These are phyloP conservation scores for Syzygium oleosum DNA, from an alignment of 345 rosid species.

Conservation along the genomic window DNA sequence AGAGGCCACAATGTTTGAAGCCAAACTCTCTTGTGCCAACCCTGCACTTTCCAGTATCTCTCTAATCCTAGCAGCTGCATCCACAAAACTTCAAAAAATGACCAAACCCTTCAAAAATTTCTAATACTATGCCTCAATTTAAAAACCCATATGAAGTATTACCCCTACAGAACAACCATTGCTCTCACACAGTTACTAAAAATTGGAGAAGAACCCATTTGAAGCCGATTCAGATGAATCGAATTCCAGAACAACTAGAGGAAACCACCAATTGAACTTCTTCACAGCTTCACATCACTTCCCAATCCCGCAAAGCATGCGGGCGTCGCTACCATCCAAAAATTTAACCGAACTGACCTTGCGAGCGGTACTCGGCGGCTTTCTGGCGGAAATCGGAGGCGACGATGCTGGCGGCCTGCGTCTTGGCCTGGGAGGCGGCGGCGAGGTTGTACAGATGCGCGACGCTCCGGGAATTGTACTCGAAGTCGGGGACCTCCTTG, in stretches of 20 bases:
- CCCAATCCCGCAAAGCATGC: neutral
- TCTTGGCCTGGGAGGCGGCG: slow-evolving; percentile 72
- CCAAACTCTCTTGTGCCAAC: slow-evolving; percentile 66
- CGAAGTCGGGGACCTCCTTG: slow-evolving; percentile 74
- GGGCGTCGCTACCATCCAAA: neutral
- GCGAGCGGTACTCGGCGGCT: slow-evolving; percentile 78
- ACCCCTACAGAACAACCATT: neutral
- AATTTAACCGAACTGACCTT: slow-evolving; percentile 32
- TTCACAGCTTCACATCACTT: neutral
- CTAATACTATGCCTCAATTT: neutral
- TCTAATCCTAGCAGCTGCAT: slow-evolving; percentile 74
- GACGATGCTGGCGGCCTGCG: slow-evolving; percentile 77
- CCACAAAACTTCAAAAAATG: slow-evolving; percentile 8
- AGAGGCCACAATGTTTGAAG: slow-evolving; percentile 71
- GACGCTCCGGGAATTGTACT: slow-evolving; percentile 78
- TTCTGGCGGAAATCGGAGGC: slow-evolving; percentile 91
- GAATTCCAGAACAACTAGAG: too few species aligned
- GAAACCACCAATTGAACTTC: neutral
- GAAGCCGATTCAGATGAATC: too few species aligned
- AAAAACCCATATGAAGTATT: neutral
- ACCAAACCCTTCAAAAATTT: neutral
- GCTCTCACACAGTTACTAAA: neutral
- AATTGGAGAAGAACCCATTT: neutral
- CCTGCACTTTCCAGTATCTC: slow-evolving; percentile 82
- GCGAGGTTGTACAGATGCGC: slow-evolving; percentile 71